Percentiles rank a stretch among this genome's conserved stretches.
Evolutionary conservation across 2,329 filamentous ascomycete species (phyloP).

Genomic region (Cladosporium sp.): DNA sequence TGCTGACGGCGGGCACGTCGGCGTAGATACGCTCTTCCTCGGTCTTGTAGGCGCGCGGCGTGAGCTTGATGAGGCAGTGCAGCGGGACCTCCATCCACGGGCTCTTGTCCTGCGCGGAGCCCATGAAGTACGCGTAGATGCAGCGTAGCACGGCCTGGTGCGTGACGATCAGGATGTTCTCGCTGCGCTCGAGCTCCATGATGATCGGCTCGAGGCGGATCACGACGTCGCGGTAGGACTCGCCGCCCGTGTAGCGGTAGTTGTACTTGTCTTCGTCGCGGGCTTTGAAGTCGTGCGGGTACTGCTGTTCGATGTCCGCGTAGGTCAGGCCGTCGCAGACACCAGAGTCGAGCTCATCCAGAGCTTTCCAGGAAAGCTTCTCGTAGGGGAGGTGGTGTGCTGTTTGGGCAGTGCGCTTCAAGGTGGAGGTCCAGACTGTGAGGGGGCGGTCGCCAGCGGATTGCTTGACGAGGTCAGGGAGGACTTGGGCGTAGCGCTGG

Average conservation of each 20-base stretch:
- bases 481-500: conserved; percentile 75
- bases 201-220: conserved; percentile 98
- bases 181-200: conserved; percentile 94
- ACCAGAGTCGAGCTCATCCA: conserved; percentile 93
- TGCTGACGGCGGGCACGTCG: conserved; percentile 91
- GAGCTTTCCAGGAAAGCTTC: conserved; percentile 95
- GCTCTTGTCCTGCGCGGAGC: conserved; percentile 83
- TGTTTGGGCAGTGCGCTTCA: conserved; percentile 84
- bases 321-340: conserved; percentile 97
- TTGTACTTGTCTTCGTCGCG: conserved; percentile 99
- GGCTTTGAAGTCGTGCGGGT: conserved; percentile 89
- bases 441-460: conserved; percentile 73
- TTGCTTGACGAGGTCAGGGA: conserved; percentile 76
- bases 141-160: conserved; percentile 95
- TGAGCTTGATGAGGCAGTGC: conserved; percentile 93
- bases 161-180: conserved; percentile 96
- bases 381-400: conserved; percentile 84
- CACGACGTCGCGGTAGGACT: conserved; percentile 93
- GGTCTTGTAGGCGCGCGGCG: conserved; percentile 87
- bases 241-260: conserved; percentile 94
- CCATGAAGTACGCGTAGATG: conserved; percentile 99
- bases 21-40: conserved; percentile 82
- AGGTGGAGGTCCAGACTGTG: conserved; percentile 69
- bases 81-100: conserved; percentile 99
- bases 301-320: conserved; percentile 83